Conservation (phyloP, 2,329 filamentous ascomycete species). For the Apiospora saccharicola region DNA sequence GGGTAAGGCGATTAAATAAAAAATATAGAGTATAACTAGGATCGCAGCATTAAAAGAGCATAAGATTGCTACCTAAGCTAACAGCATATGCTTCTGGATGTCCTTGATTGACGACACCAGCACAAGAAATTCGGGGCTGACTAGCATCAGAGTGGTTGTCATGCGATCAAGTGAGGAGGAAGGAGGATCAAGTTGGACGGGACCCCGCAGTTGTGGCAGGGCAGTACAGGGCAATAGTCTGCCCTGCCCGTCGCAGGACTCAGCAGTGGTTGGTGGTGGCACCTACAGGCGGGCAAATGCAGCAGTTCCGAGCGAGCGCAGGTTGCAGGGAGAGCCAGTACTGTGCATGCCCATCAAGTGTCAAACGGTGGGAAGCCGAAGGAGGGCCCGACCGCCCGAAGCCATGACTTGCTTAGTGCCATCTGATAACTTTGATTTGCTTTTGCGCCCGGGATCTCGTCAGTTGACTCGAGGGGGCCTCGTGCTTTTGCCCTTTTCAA, state of each 20-base stretch:
- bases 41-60: not conserved
- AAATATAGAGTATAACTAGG: not conserved
- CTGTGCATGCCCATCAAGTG: slow-evolving; percentile 5
- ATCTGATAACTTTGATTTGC: slow-evolving; percentile 27
- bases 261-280: not conserved
- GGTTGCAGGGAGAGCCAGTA: not conserved
- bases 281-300: not conserved
- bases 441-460: slow-evolving; percentile 12
- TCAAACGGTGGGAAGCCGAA: not conserved
- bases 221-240: not conserved
- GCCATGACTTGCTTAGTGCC: slow-evolving; percentile 18
- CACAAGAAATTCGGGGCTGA: not conserved
- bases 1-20: slow-evolving; percentile 13
- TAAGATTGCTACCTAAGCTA: slow-evolving; percentile 5
- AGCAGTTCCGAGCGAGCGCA: not conserved
- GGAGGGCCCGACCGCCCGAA: slow-evolving; percentile 14
- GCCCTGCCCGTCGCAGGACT: not conserved
- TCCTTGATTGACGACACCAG: not conserved
- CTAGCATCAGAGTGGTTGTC: slow-evolving; percentile 2
- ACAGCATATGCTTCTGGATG: not conserved
- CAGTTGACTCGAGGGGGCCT: not conserved
- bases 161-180: slow-evolving; percentile 10
- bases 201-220: slow-evolving; percentile 9
- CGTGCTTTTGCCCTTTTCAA: not conserved
- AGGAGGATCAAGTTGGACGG: not conserved